Evolutionary conservation across 2,329 filamentous ascomycete genomes (phyloP), one percentile per base, ranked within the genome.

Genomic region (Colletotrichum kahawae): DNA sequence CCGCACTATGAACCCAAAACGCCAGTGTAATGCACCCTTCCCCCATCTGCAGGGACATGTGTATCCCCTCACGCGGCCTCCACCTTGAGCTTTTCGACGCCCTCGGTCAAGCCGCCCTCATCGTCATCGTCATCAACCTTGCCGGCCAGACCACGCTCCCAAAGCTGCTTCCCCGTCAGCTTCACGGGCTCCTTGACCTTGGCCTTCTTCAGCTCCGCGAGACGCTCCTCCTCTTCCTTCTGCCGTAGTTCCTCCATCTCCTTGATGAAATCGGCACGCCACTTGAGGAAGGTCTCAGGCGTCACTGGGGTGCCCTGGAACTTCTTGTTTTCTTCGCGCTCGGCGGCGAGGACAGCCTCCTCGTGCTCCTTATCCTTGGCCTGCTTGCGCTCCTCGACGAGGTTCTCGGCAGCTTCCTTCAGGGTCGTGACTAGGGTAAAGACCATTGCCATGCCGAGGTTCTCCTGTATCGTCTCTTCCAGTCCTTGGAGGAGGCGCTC

Each of bases 371-470:
- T 90, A 9, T 89, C 90, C 2, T 88, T 90, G 10, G 88, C 93
- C 73, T 92, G 91, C 80, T 92, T 91, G 60, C 97, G 92, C 77
- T 95, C 92, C 18, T 89, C 85, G 78, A 98, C 92, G 74, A 99
- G 90, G 79, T 93, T 90, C 87, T 99, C 97, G n/a, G 96, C 96
- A 67, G 91, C 90, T 74, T 99, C 97, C 83, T 98, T 98, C 75
- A 99, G 87, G 0, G 94, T 92, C 16, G 94, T 95, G 69, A 97
- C 94, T 29, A 99, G 87, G 0, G 96, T 95, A 85, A 98, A 99
- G 2, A 99, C 88, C 97, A 99, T 99, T 70, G 95, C 95, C 93
- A 98, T 98, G 77, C 97, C 97, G 75, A 98, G 86, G 79, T 96
- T 98, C 84, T 99, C 97, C 82, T 97, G 93, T 43, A 98, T 94